Evolutionary conservation across 768 basidiomycete species (phyloP).

Genomic region (Rhizopogon roseolus): DNA sequence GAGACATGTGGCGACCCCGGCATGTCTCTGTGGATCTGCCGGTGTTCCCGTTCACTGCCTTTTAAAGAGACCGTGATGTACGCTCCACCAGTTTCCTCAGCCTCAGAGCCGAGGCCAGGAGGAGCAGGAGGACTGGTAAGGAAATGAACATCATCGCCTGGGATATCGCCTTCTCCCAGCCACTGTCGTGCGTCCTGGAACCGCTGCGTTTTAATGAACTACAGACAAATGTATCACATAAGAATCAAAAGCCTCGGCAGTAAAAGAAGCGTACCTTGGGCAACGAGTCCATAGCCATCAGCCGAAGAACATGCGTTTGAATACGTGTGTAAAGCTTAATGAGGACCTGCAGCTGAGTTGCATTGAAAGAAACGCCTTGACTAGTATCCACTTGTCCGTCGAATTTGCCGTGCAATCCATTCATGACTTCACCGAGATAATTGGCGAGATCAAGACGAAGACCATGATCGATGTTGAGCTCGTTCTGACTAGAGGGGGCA

Average conservation of each 20-base stretch:
- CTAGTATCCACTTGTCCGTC: slow-evolving; percentile 79
- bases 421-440: slow-evolving; percentile 89
- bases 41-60: slow-evolving; percentile 66
- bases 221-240: slow-evolving; percentile 1
- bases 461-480: slow-evolving; percentile 97
- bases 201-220: slow-evolving; percentile 88
- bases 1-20: slow-evolving; percentile 21
- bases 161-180: slow-evolving; percentile 71
- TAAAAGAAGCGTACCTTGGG: slow-evolving; percentile 63
- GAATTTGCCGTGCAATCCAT: slow-evolving; percentile 73
- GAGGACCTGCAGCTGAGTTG: slow-evolving; percentile 92
- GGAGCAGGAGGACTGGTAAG: slow-evolving; percentile 58
- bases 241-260: slow-evolving; percentile 5
- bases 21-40: slow-evolving; percentile 28
- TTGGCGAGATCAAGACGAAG: slow-evolving; percentile 91
- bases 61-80: slow-evolving; percentile 84
- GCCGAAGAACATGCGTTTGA: slow-evolving; percentile 91
- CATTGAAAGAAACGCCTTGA: slow-evolving; percentile 81
- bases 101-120: slow-evolving; percentile 50
- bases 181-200: slow-evolving; percentile 77
- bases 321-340: slow-evolving; percentile 94
- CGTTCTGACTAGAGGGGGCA: slow-evolving; percentile 91
- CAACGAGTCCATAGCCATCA: slow-evolving; percentile 99
- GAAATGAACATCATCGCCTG: slow-evolving; percentile 55
- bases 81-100: slow-evolving; percentile 75